Percentiles rank a stretch among this genome's conserved stretches.
phyloP scores from a whole-genome alignment of 768 basidiomycete genomes.

The Termitomyces bulborhizus region DNA sequence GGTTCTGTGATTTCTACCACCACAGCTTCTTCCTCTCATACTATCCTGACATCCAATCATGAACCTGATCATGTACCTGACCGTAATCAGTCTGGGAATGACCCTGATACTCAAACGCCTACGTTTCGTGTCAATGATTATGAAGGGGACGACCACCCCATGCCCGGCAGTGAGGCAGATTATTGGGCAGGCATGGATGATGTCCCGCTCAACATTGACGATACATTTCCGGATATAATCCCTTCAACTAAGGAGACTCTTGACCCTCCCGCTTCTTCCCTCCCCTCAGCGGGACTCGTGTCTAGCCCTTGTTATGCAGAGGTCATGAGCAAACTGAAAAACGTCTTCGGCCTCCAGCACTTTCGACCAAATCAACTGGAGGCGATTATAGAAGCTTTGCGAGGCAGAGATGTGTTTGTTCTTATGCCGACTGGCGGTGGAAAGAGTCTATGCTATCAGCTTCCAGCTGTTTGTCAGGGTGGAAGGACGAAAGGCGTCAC shows the following conservation, averaged over 20 bases:
- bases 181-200: slow-evolving; percentile 44
- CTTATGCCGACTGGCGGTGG: slow-evolving; percentile 96
- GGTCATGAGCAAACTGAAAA: slow-evolving; percentile 44
- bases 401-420: slow-evolving; percentile 84
- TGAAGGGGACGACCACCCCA: slow-evolving; percentile 15
- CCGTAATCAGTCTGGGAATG: background rate
- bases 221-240: slow-evolving; percentile 14
- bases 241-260: slow-evolving; percentile 13
- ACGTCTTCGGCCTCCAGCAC: slow-evolving; percentile 53
- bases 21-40: background rate
- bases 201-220: slow-evolving; percentile 27
- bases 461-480: slow-evolving; percentile 76
- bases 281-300: slow-evolving; percentile 11
- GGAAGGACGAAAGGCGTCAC: slow-evolving; percentile 79
- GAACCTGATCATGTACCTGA: background rate
- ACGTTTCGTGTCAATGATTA: background rate
- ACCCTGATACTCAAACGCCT: background rate
- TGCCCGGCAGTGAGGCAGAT: slow-evolving; percentile 36
- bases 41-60: background rate
- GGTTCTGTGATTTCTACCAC: background rate
- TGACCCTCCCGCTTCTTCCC: slow-evolving; percentile 6
- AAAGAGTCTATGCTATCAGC: slow-evolving; percentile 83
- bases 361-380: slow-evolving; percentile 87
- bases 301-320: slow-evolving; percentile 37
- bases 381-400: slow-evolving; percentile 75